Evolutionary conservation across 805 yeast species (phyloP), one percentile per base, ranked within the genome.

Genomic region (Saccharomycopsis sp.): DNA sequence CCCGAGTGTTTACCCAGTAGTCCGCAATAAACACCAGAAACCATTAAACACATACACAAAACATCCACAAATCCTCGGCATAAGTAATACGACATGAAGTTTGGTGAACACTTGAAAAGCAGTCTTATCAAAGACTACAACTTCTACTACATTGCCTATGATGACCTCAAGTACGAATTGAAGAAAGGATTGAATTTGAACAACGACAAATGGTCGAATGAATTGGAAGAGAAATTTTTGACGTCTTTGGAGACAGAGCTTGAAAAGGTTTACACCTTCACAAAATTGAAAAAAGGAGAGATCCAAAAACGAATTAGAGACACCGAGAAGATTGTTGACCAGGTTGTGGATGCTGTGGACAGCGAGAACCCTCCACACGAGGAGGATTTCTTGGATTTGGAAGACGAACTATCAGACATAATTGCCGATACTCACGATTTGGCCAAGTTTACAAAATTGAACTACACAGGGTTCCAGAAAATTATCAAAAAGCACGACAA

Each of bases 401-500:
- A 88, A 69, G 87, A 85, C 60, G 91, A 86, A 64, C 72, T 87
- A 59, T 79, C 85, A 57, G 97, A 91, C 65, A 85, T 94, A 65
- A 91, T 94, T 71, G 97, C 97, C 21, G 97, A 91, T 73, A 97
- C 94, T 51, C 97, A 94, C 68, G 99, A 94, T 71, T 79, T 94
- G 67, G 97, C 97, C 63, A 92, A 92, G 70, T 94, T 89, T 71
- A 83, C 97, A 18, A 81, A 96, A 62, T 80, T 94, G 68, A 94
- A 94, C 73, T 94, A 94, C 75, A 91, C 97, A 20, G 99, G 99
- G 1, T 94, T 94, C 77, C 97, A 90, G 72, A 94, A 94, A 72
- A 94, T 94, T 65, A 82, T 94, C 68, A 94, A 94, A 75, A 94
- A 94, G 73, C 99, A 94, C 71, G 99, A 94, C 73, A 94, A 94